phyloP scores from a whole-genome alignment of 164 flowering plant genomes.

The Tetrastigma voinierianum region DNA sequence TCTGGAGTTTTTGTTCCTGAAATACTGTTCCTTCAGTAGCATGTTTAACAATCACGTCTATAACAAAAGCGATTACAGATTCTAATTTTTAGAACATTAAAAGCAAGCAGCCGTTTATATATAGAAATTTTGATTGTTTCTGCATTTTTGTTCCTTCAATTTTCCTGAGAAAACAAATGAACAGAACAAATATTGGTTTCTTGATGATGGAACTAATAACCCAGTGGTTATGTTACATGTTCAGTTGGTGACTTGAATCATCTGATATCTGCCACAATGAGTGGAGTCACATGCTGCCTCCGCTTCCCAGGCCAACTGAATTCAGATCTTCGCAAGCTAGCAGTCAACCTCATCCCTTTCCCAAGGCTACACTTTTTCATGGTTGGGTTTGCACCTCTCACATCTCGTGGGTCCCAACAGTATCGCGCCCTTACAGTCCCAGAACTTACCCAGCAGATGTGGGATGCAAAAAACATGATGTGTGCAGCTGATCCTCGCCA shows the following conservation, averaged over 20 bases:
- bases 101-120: no score
- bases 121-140: no score
- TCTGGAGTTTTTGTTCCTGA: no score
- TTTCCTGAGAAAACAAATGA: no score
- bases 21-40: no score
- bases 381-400: no score
- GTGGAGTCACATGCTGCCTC: constrained; percentile 52
- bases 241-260: constrained; percentile 53
- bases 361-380: constrained; percentile 37
- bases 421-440: constrained; percentile 46
- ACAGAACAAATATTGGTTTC: no score
- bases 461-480: constrained; percentile 37
- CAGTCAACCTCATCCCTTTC: constrained; percentile 50
- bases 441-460: constrained; percentile 47
- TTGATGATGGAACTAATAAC: constrained; percentile 2
- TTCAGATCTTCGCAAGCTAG: constrained; percentile 42
- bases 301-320: constrained; percentile 50
- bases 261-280: constrained; percentile 43
- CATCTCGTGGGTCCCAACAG: constrained; percentile 44
- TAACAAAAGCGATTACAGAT: no score
- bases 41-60: no score
- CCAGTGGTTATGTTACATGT: background rate
- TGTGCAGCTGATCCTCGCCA: constrained; percentile 41
- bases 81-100: no score
- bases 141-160: no score